These are phyloP conservation scores for Spencermartinsiella ligniputridi DNA, from an alignment of 1,139 yeast species.

Conservation along the genomic window DNA sequence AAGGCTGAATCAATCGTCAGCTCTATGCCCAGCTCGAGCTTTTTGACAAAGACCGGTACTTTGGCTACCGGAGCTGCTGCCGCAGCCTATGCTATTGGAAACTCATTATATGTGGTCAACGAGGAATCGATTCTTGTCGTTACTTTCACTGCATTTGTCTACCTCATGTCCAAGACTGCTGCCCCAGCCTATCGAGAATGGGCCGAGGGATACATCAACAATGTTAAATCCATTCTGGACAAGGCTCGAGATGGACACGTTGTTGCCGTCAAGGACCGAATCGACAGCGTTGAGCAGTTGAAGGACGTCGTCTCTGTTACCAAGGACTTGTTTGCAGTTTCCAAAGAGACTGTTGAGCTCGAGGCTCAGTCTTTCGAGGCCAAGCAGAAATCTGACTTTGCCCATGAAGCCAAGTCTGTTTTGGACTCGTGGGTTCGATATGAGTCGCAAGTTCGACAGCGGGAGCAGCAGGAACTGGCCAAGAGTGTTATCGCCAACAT, in stretches of 20 bases:
- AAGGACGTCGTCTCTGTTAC: slow-evolving; percentile 91
- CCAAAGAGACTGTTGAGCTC: slow-evolving; percentile 93
- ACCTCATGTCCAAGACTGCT: slow-evolving; percentile 75
- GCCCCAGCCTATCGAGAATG: slow-evolving; percentile 94
- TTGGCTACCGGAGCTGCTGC: slow-evolving; percentile 95
- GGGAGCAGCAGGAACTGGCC: slow-evolving; percentile 90
- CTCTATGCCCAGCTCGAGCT: slow-evolving; percentile 88
- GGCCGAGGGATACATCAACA: slow-evolving; percentile 88
- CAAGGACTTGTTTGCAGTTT: slow-evolving; percentile 83
- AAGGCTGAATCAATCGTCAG: slow-evolving; percentile 88
- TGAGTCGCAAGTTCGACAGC: slow-evolving; percentile 94
- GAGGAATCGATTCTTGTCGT: slow-evolving; percentile 86
- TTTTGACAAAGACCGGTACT: slow-evolving; percentile 88
- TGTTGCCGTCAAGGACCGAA: slow-evolving; percentile 88
- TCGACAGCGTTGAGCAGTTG: slow-evolving; percentile 78
- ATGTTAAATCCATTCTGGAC: slow-evolving; percentile 76
- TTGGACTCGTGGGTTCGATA: slow-evolving; percentile 99
- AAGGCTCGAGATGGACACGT: slow-evolving; percentile 88
- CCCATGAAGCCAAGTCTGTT: slow-evolving; percentile 87
- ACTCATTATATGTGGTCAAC: slow-evolving; percentile 86
- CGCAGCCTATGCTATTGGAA: slow-evolving; percentile 87
- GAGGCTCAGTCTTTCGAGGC: slow-evolving; percentile 92
- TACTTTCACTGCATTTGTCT: slow-evolving; percentile 74
- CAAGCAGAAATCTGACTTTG: slow-evolving; percentile 85
- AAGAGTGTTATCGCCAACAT: slow-evolving; percentile 84